These are phyloP conservation scores for Diaporthe batatas DNA, from an alignment of 2,329 filamentous ascomycete genomes.

Conservation along the genomic window DNA sequence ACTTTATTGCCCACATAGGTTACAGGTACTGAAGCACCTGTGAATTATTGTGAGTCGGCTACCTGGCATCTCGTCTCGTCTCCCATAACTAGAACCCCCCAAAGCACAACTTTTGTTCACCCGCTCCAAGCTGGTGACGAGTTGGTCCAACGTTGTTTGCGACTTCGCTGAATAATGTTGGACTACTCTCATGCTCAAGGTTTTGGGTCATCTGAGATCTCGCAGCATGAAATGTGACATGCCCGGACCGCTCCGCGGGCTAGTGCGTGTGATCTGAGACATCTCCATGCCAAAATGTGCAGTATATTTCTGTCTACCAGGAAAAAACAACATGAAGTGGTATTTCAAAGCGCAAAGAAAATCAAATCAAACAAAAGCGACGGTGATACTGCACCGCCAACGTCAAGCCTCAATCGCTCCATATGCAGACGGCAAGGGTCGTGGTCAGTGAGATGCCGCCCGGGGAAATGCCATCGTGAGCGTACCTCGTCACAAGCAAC, in stretches of 20 bases:
- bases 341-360: slow-evolving; percentile 5
- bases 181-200: not conserved
- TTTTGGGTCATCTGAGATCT: not conserved
- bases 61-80: not conserved
- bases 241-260: not conserved
- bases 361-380: not conserved
- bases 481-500: slow-evolving; percentile 14
- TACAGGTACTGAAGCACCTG: no score
- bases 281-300: slow-evolving; percentile 2
- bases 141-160: not conserved
- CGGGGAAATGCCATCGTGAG: slow-evolving; percentile 25
- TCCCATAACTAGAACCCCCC: not conserved
- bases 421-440: slow-evolving; percentile 30
- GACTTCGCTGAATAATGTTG: not conserved
- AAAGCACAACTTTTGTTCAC: not conserved
- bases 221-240: not conserved
- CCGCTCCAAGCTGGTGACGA: not conserved
- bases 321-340: slow-evolving; percentile 14
- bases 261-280: slow-evolving; percentile 19
- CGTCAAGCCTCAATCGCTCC: slow-evolving; percentile 26
- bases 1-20: not conserved
- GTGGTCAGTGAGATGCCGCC: slow-evolving; percentile 5
- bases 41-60: not conserved
- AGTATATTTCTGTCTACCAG: slow-evolving; percentile 24
- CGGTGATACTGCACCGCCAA: slow-evolving; percentile 12